Evolutionary conservation across 495 filamentous ascomycete genomes (phyloP).

Genomic region (Hypoxylon trugodes): DNA sequence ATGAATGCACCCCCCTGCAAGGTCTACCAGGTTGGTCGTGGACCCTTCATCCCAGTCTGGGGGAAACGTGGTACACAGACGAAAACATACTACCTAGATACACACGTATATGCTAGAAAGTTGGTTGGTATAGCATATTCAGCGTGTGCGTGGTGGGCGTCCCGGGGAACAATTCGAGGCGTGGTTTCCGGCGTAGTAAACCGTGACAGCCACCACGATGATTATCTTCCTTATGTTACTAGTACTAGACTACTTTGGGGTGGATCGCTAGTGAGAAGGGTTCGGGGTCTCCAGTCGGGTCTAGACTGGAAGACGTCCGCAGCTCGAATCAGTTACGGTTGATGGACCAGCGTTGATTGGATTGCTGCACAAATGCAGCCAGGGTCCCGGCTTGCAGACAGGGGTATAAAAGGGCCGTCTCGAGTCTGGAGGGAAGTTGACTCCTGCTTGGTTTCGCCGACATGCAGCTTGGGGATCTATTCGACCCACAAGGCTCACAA

Average conservation of each 20-base stretch:
- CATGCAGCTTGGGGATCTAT: constrained; percentile 29
- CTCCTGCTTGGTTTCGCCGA: constrained; percentile 44
- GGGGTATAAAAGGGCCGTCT: constrained; percentile 47
- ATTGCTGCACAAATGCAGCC: constrained; percentile 28
- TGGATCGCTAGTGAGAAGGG: constrained; percentile 30
- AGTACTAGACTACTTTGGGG: constrained; percentile 22
- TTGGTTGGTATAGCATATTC: no score
- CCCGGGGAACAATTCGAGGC: neutral
- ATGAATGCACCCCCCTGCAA: constrained; percentile 29
- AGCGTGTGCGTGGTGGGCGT: constrained; percentile 12
- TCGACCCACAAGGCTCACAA: constrained; percentile 34
- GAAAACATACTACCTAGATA: no score
- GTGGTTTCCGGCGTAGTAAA: constrained; percentile 25
- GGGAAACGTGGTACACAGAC: constrained; percentile 37
- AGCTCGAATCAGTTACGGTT: constrained; percentile 34
- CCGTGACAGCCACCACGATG: constrained; percentile 26
- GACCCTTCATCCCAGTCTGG: constrained; percentile 18
- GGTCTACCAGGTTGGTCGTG: constrained; percentile 22
- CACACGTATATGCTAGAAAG: no score
- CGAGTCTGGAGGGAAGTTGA: constrained; percentile 32
- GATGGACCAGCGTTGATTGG: constrained; percentile 39
- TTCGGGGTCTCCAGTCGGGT: constrained; percentile 39
- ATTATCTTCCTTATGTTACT: constrained; percentile 8
- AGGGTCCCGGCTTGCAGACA: constrained; percentile 40
- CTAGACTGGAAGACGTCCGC: constrained; percentile 40